Evolutionary conservation across 768 basidiomycete genomes (phyloP).

Genomic region (Auriscalpium orientale): DNA sequence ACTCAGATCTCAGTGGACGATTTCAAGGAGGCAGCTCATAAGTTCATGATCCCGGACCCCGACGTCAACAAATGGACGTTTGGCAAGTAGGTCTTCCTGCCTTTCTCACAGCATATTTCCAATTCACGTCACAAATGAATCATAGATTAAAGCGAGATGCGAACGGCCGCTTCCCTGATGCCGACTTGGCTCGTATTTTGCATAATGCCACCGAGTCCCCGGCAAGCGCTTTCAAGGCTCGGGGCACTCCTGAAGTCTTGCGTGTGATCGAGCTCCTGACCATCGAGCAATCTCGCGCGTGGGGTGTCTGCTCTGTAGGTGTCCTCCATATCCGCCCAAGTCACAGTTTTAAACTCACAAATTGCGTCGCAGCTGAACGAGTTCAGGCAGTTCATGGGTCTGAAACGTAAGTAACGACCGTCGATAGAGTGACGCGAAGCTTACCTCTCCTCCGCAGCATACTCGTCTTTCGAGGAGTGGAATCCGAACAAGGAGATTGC

Average conservation of each 20-base stretch:
- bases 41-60: constrained; percentile 19
- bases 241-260: constrained; percentile 60
- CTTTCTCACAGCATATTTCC: background rate
- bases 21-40: constrained; percentile 13
- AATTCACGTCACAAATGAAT: background rate
- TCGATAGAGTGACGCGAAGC: background rate
- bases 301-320: constrained; percentile 67
- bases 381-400: constrained; percentile 50
- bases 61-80: constrained; percentile 25
- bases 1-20: constrained; percentile 26
- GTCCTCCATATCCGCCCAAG: background rate
- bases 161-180: constrained; percentile 47
- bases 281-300: constrained; percentile 57
- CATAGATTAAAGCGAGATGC: constrained; percentile 23
- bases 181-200: constrained; percentile 53
- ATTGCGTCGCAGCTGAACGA: constrained; percentile 11
- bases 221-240: constrained; percentile 60
- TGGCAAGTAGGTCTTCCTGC: background rate
- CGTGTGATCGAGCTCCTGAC: constrained; percentile 62
- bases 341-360: background rate
- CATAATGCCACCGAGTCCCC: constrained; percentile 51
- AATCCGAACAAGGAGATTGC: constrained; percentile 23
- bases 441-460: constrained; percentile 2
- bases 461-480: constrained; percentile 25
- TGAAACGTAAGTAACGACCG: constrained; percentile 41